phyloP scores from a whole-genome alignment of 2,329 filamentous ascomycete species.

The Trichoderma cornu-damae region DNA sequence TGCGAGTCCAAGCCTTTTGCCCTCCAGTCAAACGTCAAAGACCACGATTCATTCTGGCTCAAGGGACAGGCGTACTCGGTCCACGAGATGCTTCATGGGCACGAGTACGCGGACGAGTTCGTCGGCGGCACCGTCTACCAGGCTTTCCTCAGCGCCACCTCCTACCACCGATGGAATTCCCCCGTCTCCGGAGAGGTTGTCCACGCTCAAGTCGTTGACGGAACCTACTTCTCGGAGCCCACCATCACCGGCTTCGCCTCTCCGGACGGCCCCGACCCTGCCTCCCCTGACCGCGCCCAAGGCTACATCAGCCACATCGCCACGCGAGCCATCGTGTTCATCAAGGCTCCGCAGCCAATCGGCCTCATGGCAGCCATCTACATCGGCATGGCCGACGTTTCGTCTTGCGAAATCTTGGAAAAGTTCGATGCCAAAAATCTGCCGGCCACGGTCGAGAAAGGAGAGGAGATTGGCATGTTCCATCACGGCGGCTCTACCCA shows the following conservation, averaged over 20 bases:
- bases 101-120: conserved; percentile 46
- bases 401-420: conserved; percentile 52
- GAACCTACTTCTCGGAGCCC: conserved; percentile 59
- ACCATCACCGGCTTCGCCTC: conserved; percentile 16
- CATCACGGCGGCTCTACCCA: conserved; percentile 65
- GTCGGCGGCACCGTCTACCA: conserved; percentile 60
- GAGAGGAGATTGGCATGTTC: conserved; percentile 67
- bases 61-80: conserved; percentile 61
- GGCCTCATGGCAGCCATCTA: conserved; percentile 63
- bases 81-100: conserved; percentile 52
- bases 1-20: conserved; percentile 56
- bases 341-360: conserved; percentile 60
- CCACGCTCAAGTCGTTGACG: conserved; percentile 48
- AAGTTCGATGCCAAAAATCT: conserved; percentile 16
- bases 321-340: conserved; percentile 60
- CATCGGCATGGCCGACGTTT: conserved; percentile 68
- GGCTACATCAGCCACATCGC: conserved; percentile 59
- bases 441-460: conserved; percentile 41
- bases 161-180: conserved; percentile 64
- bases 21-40: conserved; percentile 42
- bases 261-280: conserved; percentile 21
- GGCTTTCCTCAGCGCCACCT: conserved; percentile 57
- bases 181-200: conserved; percentile 55
- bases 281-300: conserved; percentile 40
- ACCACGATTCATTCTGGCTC: conserved; percentile 59